Evolutionary conservation across 495 filamentous ascomycete species (phyloP).

Genomic region (Daldinia bambusicola): DNA sequence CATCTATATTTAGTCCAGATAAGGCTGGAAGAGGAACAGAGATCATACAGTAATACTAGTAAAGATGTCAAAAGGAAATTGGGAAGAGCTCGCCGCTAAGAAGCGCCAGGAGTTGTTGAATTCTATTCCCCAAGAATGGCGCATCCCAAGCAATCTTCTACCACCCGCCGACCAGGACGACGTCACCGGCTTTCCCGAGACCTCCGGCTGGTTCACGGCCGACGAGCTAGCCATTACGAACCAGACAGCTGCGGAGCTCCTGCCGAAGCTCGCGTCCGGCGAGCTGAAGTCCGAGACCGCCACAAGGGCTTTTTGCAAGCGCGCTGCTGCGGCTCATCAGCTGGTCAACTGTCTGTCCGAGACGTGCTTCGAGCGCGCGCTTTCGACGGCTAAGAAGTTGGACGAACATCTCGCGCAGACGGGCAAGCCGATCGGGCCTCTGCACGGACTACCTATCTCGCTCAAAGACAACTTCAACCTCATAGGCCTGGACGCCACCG

Average conservation of each 20-base stretch:
- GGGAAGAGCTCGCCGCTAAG: slow-evolving; percentile 52
- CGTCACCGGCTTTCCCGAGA: slow-evolving; percentile 53
- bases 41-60: not conserved
- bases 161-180: slow-evolving; percentile 53
- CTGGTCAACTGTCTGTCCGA: slow-evolving; percentile 50
- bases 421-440: slow-evolving; percentile 63
- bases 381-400: slow-evolving; percentile 34
- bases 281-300: slow-evolving; percentile 47
- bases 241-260: slow-evolving; percentile 42
- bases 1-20: not conserved
- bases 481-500: slow-evolving; percentile 64
- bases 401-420: slow-evolving; percentile 70
- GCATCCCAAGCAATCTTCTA: slow-evolving; percentile 52
- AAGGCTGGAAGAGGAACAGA: not conserved
- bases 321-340: slow-evolving; percentile 50
- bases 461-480: slow-evolving; percentile 80
- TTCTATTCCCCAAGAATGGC: slow-evolving; percentile 55
- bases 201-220: slow-evolving; percentile 51
- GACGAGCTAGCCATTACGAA: slow-evolving; percentile 51
- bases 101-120: slow-evolving; percentile 50
- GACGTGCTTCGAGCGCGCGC: slow-evolving; percentile 47
- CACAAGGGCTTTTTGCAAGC: slow-evolving; percentile 53
- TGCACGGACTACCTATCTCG: slow-evolving; percentile 86
- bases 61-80: slow-evolving; percentile 41
- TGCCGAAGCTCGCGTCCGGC: slow-evolving; percentile 46